Evolutionary conservation across 345 rosid genomes (phyloP).

Genomic region (Laguncularia racemosa): DNA sequence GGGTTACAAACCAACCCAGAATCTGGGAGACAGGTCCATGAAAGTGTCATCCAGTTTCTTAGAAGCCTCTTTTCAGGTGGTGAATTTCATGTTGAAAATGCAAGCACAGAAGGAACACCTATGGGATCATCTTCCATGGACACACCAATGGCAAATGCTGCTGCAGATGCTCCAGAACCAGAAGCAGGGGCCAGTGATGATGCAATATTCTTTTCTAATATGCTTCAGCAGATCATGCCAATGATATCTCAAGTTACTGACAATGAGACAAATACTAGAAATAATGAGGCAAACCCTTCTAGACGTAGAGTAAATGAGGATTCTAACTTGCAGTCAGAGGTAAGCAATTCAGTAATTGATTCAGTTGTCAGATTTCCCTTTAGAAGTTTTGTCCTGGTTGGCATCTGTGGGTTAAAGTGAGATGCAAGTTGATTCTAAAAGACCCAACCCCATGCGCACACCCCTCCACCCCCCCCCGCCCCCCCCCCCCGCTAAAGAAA

Average conservation of each 20-base stretch:
- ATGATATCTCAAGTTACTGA: constrained; percentile 30
- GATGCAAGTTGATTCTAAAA: background rate
- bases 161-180: constrained; percentile 16
- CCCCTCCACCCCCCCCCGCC: no score
- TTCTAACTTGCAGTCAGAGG: constrained; percentile 15
- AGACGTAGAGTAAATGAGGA: constrained; percentile 8
- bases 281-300: constrained; percentile 18
- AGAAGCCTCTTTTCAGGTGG: constrained; percentile 51
- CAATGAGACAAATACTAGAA: constrained; percentile 13
- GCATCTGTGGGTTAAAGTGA: background rate
- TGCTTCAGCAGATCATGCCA: constrained; percentile 67
- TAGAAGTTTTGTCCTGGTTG: no score
- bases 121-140: constrained; percentile 23
- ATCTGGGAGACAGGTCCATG: constrained; percentile 33
- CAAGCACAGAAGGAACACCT: constrained; percentile 21
- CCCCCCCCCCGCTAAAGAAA: no score
- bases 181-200: constrained; percentile 37
- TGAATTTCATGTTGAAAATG: constrained; percentile 42
- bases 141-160: constrained; percentile 18
- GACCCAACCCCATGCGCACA: no score
- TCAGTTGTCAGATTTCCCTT: background rate
- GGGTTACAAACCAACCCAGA: constrained; percentile 35
- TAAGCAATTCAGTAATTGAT: background rate
- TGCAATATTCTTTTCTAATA: constrained; percentile 52
- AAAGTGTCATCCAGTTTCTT: constrained; percentile 38